Evolutionary conservation across 345 rosid species (phyloP).

Genomic region (Salix viminalis): DNA sequence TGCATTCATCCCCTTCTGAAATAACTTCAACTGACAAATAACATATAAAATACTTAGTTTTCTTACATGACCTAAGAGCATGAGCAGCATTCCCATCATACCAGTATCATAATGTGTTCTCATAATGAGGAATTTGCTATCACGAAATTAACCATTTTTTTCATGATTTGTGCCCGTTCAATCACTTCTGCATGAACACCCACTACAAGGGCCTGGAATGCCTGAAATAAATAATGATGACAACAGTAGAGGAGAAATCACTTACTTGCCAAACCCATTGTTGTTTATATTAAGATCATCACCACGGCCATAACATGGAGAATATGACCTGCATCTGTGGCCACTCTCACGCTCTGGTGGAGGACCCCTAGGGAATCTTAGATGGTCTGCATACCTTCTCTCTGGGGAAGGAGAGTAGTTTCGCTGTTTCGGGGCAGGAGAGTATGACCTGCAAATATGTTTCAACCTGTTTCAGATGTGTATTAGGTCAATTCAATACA

Average conservation of each 20-base stretch:
- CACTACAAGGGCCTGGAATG: not conserved
- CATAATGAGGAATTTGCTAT: not conserved
- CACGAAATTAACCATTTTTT: not conserved
- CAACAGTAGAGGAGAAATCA: not conserved
- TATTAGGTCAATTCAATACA: not conserved
- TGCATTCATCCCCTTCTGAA: not conserved
- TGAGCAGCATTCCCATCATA: not conserved
- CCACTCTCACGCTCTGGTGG: constrained; percentile 57
- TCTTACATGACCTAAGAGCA: not conserved
- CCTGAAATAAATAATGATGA: not conserved
- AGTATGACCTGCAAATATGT: constrained; percentile 57
- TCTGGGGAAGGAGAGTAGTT: constrained; percentile 70
- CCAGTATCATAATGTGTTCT: not conserved
- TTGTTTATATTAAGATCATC: constrained; percentile 35
- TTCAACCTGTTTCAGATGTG: not conserved
- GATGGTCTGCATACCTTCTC: constrained; percentile 58
- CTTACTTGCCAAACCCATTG: constrained; percentile 54
- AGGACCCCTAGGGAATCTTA: constrained; percentile 70
- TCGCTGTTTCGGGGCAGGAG: constrained; percentile 63
- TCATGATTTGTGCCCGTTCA: not conserved
- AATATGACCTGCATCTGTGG: constrained; percentile 49
- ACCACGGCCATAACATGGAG: constrained; percentile 53
- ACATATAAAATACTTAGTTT: not conserved
- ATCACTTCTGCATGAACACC: not conserved
- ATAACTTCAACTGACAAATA: not conserved